Base-by-base conservation (phyloP, 495 filamentous ascomycete genomes). In the Xylaria venustula region DNA sequence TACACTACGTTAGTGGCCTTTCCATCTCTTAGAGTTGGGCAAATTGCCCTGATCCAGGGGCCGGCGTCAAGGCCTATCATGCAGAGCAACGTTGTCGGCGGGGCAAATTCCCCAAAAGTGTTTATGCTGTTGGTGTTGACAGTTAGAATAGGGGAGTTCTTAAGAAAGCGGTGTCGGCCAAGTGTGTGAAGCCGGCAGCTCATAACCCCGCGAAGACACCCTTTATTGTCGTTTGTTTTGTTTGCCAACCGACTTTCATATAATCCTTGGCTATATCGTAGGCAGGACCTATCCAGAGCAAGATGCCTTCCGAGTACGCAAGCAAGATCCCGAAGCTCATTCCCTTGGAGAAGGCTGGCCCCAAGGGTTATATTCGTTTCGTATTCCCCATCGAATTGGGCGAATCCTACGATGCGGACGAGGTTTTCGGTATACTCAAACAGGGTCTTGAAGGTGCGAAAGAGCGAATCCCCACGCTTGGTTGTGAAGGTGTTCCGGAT, bases 281-380 rank as follows among this genome's bases (percentile, higher is more conserved):
- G 7, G 28, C 17, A 47, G 12, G 14, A 47, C 8, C 19, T 57
- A 2, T 47, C 2, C 28, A 45, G 41, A 63, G 17, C 54, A 57
- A 30, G 45, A 67, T 58, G 54, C 42, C 57, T 60, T 62, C 65
- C 25, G 64, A 64, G 37, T 57, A 64, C 17, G 63, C 54, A n/a
- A 55, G 46, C 22, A 54, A 49, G 12, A 56, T 69, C 44, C 64
- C 55, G 26, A 50, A 60, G 48, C 63, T 71, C 14, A 75, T 70
- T 7, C 54, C 68, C 17, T 40, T 75, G 47, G 71, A 75, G 59
- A 71, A 70, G 34, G 73, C 73, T 36, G 73, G 73, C 1, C 73
- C 71, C 6, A 74, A 75, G 42, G 71, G 66, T 19, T 75, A 69
- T 41, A 62, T 75, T 7, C 71, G 73, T 8, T 65, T 69, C 42